Evolutionary conservation across 805 yeast species (phyloP).

Genomic region (Zygosaccharomyces siamensis): DNA sequence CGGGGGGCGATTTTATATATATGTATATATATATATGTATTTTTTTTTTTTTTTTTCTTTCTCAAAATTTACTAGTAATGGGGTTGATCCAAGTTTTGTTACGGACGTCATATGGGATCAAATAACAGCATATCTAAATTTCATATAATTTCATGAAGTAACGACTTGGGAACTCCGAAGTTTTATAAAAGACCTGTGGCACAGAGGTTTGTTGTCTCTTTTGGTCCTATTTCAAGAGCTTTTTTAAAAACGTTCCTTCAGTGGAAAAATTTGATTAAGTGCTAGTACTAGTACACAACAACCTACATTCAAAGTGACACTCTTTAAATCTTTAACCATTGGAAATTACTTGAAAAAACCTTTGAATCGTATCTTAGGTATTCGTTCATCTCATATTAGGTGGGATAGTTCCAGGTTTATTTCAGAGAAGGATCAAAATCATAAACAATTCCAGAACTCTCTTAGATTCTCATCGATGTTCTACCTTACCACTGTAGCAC

Average conservation of each 20-base stretch:
- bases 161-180: not conserved
- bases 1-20: constrained; percentile 3
- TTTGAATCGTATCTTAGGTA: not conserved
- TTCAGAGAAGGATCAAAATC: constrained; percentile 1
- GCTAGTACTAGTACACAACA: not conserved
- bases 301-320: constrained; percentile 12
- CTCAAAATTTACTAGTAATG: not conserved
- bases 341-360: not conserved
- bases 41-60: not conserved
- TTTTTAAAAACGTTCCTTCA: not conserved
- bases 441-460: constrained; percentile 4
- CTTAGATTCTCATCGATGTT: constrained; percentile 38
- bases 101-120: not conserved
- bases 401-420: not conserved
- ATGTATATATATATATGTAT: not conserved
- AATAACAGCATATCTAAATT: not conserved
- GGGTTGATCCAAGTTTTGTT: not conserved
- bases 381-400: not conserved
- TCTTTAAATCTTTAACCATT: constrained; percentile 1
- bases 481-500: constrained; percentile 48
- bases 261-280: not conserved
- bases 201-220: not conserved
- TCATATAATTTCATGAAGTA: not conserved
- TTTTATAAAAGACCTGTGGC: not conserved
- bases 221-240: not conserved